Conservation (phyloP, 2,329 filamentous ascomycete genomes). For the Clarireedia homoeocarpa region DNA sequence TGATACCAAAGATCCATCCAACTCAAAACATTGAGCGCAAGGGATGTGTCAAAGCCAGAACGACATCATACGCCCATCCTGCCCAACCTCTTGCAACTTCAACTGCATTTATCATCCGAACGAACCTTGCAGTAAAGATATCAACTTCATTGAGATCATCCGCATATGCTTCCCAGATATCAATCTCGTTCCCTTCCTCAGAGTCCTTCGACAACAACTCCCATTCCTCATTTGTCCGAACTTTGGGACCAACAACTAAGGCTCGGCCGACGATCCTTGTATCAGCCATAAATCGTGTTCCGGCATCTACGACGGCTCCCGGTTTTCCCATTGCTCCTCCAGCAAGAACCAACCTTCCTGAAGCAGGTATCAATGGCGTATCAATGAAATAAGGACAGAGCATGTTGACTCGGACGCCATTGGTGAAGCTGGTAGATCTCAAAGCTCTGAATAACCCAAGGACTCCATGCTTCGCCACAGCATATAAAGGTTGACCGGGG, state of each 20-base stretch:
- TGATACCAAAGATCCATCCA: neutral
- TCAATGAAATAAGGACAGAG: slow-evolving; percentile 61
- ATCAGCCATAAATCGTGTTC: slow-evolving; percentile 53
- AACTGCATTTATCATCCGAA: slow-evolving; percentile 45
- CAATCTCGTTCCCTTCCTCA: slow-evolving; percentile 31
- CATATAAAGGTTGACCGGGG: slow-evolving; percentile 44
- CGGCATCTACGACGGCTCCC: slow-evolving; percentile 57
- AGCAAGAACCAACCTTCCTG: slow-evolving; percentile 44
- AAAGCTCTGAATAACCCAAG: slow-evolving; percentile 56
- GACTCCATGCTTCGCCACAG: slow-evolving; percentile 57
- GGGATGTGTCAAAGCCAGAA: slow-evolving; percentile 19
- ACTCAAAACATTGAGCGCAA: neutral
- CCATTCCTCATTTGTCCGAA: slow-evolving; percentile 37
- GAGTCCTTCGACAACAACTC: slow-evolving; percentile 15
- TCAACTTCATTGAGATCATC: slow-evolving; percentile 51
- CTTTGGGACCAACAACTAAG: slow-evolving; percentile 49
- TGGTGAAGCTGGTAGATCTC: slow-evolving; percentile 39
- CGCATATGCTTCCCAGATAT: slow-evolving; percentile 54
- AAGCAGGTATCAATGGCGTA: slow-evolving; percentile 46
- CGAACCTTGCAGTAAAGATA: slow-evolving; percentile 44
- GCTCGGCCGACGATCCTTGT: slow-evolving; percentile 47
- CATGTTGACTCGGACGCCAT: slow-evolving; percentile 55
- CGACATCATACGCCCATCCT: slow-evolving; percentile 31
- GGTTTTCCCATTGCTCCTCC: slow-evolving; percentile 44
- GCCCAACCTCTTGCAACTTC: slow-evolving; percentile 45